These are phyloP conservation scores for Beta vulgaris DNA, from an alignment of 148 eudicot genomes.

Conservation along the genomic window DNA sequence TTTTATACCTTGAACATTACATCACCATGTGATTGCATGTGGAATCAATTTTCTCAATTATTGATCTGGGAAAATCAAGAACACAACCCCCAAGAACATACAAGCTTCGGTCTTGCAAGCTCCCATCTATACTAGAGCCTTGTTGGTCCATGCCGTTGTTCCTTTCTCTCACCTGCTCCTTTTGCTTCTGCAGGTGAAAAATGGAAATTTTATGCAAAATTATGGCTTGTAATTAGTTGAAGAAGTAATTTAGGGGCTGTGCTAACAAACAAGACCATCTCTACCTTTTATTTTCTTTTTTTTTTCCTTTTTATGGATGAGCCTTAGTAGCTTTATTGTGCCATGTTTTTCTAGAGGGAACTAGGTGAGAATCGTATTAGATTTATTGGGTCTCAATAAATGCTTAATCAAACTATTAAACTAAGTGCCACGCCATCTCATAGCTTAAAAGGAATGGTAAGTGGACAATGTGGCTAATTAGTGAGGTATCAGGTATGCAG, in stretches of 20 bases:
- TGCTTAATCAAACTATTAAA: neutral
- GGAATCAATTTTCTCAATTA: neutral
- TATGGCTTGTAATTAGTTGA: neutral
- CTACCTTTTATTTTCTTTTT: neutral
- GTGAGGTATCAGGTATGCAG: too few species aligned
- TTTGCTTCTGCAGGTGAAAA: neutral
- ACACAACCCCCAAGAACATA: neutral
- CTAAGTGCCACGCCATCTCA: neutral
- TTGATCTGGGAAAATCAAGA: too few species aligned
- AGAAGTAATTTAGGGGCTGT: neutral
- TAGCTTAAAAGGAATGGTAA: neutral
- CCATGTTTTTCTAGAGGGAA: too few species aligned
- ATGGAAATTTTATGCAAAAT: neutral
- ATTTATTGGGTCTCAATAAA: neutral
- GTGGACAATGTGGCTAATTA: neutral
- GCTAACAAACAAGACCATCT: neutral
- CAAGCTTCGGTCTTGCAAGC: neutral
- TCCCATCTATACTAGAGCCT: neutral
- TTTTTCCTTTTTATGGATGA: too few species aligned
- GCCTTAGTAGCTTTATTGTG: too few species aligned
- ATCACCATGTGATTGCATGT: neutral
- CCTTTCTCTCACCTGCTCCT: neutral
- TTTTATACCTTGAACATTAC: neutral
- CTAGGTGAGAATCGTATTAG: neutral
- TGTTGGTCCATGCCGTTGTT: neutral